Base-by-base conservation (phyloP, 1,284 basidiomycete species). In the Takashimella koratensis region DNA sequence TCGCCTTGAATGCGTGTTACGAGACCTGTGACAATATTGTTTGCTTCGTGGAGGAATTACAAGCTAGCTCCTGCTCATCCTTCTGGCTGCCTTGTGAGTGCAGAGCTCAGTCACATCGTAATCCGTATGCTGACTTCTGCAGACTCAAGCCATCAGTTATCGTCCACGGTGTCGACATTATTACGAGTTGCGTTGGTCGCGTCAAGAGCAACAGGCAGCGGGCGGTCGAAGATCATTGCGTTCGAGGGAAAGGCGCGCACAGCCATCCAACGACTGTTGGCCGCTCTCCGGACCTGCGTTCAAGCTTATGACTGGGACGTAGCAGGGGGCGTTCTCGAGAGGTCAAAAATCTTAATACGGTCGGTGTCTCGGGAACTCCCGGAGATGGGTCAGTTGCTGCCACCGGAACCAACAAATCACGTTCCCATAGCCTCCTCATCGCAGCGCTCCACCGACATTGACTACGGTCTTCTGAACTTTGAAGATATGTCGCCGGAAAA, bases 51-150 rank as follows among this genome's bases (percentile, higher is more conserved):
- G 30, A 36, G 16, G 42, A 41, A 5, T 47, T 71, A 1, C 51
- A 40, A 2, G 19, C 42, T 1, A 47, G 36, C 1, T 65, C 68
- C 19, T 51, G 54, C 4, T 49, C 44, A 8, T 40, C 50, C 19
- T 71, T 64, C 47, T 71, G 69, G 69, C 58, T 63, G 48, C 66
- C 67, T 8, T 70, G 69, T 71, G 19, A 51, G 67, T 59, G 8
- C 16, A 8, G 30, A 8, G 16, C 30, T 36, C 30, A 4, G 1
- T 36, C 10, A 36, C 30, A 36, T 36, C n/a, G n/a, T n/a, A 46
- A 24, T 2, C 16, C 5, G n/a, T n/a, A n/a, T n/a, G n/a, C n/a
- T n/a, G n/a, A n/a, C n/a, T n/a, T 36, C 30, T 16, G 16, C 54
- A 71, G 69, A 68, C 45, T 60, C 64, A 0, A 61, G 62, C 10